A percentile compares a stretch with the other conserved stretches of the same genome.
Conservation (phyloP, 2,329 filamentous ascomycete species). For the Dactylella cylindrospora region DNA sequence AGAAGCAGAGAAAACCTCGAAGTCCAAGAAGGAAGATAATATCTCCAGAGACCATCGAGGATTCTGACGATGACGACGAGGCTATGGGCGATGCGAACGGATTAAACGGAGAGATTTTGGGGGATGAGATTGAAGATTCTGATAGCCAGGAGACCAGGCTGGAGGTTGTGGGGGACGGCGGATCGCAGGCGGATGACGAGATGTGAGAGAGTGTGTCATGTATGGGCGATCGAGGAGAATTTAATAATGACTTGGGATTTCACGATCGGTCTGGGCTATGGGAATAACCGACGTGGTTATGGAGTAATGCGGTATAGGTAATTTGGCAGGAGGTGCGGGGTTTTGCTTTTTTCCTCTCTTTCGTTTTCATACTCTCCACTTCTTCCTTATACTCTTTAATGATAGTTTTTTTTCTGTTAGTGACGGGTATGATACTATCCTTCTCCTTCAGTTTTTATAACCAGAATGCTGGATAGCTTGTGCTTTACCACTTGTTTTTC, state of each 20-base stretch:
- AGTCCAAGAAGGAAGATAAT: neutral
- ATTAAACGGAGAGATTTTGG: neutral
- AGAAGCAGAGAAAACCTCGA: constrained; percentile 5
- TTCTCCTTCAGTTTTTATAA: no score
- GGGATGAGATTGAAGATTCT: neutral
- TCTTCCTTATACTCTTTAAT: no score
- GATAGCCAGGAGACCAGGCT: neutral
- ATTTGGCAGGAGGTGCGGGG: neutral
- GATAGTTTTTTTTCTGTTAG: no score
- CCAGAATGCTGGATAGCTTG: no score
- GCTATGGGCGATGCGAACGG: neutral
- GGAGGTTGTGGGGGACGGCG: neutral
- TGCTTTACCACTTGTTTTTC: no score
- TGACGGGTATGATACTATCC: no score
- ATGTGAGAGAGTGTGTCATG: constrained; percentile 26
- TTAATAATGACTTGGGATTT: no score
- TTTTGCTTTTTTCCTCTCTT: neutral
- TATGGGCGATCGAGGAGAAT: constrained; percentile 14
- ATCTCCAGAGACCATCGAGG: constrained; percentile 6
- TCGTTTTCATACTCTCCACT: no score
- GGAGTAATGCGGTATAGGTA: no score
- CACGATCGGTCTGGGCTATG: no score
- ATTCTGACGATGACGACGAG: constrained; percentile 5
- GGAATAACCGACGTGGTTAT: no score
- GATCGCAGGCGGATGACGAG: constrained; percentile 20